These are phyloP conservation scores for Didymellaceae sp. DNA, from an alignment of 2,329 filamentous ascomycete species.

Conservation along the genomic window DNA sequence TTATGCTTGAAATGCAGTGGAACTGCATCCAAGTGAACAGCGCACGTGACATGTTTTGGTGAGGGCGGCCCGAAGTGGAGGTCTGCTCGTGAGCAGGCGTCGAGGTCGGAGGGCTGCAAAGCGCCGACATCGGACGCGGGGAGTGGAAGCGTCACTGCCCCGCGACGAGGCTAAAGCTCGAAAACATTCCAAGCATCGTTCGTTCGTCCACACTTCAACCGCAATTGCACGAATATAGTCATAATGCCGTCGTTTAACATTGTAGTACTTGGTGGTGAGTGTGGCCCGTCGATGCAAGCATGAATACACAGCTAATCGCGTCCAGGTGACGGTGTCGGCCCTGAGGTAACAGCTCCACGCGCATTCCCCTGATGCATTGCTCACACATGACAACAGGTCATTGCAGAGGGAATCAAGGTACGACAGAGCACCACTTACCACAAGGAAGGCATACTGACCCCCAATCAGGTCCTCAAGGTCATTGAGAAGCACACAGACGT, in stretches of 20 bases:
- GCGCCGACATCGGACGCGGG: conserved; percentile 13
- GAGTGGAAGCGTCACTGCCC: conserved; percentile 9
- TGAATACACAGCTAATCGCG: conserved; percentile 21
- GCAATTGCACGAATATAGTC: conserved; percentile 5
- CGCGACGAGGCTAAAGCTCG: conserved; percentile 11
- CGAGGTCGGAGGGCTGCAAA: not conserved
- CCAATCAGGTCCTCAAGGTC: conserved; percentile 72
- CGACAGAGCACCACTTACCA: conserved; percentile 7
- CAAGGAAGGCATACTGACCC: not conserved
- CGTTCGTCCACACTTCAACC: conserved; percentile 1
- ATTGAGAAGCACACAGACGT: conserved; percentile 76
- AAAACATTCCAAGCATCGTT: conserved; percentile 8
- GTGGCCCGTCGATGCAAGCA: not conserved
- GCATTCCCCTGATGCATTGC: conserved; percentile 13
- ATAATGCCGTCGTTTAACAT: conserved; percentile 52
- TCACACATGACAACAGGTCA: conserved; percentile 64
- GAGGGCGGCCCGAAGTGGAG: conserved; percentile 1
- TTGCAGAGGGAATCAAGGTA: conserved; percentile 86
- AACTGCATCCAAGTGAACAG: not conserved
- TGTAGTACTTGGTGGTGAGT: conserved; percentile 50
- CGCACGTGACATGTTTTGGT: not conserved
- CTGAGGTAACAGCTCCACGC: conserved; percentile 43
- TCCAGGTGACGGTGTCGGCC: conserved; percentile 50
- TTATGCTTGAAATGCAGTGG: too few species aligned
- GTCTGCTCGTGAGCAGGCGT: not conserved